Evolutionary conservation across 2,329 filamentous ascomycete species (phyloP), one percentile per base, ranked within the genome.

Genomic region (Stemphylium lycopersici): DNA sequence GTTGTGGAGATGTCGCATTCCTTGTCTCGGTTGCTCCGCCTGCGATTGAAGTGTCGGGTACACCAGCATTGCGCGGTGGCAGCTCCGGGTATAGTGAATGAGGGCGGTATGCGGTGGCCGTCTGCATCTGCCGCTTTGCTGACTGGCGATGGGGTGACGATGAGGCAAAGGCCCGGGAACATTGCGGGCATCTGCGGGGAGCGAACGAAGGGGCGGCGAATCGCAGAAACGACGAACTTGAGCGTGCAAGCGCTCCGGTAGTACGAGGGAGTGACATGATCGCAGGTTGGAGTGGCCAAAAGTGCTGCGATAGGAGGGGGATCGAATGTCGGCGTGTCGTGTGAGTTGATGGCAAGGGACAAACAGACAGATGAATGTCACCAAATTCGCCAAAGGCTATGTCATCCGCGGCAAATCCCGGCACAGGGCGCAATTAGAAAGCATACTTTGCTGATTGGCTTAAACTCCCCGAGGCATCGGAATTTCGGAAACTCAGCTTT

Each of bases 31-130:
- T 75, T 61, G 78, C 76, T 33, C 77, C 78, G 33, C 81, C 80
- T 8, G 84, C 80, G 63, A 88, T 87, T 26, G 86, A 87, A 10
- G 83, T 84, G 49, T 88, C 84, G 45, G 83, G 81, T 26, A 83
- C 75, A n/a, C 81, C 81, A 31, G 79, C 73, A 71, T 84, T 87
- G 62, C 84, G 81, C 39, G 84, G 84, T 11, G 84, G 83, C 62
- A 84, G 82, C 41, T 81, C 78, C 1, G 81, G 75, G 13, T 82
- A 78, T n/a, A 89, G 73, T 2, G 80, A 79, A 55, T 85, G 82
- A 16, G 87, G 85, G 52, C 83, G 84, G 65, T 87, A 87, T 42
- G 84, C 84, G 15, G 85, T 87, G 29, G 84, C 84, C 11, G 87
- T 89, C 71, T 87, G 86, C 70, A 90, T 81, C 58, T 72, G 72